A percentile compares a stretch with the other conserved stretches of the same genome.
These are phyloP conservation scores for Ganoderma resinaceum DNA, from an alignment of 1,284 basidiomycete species.

Conservation along the genomic window DNA sequence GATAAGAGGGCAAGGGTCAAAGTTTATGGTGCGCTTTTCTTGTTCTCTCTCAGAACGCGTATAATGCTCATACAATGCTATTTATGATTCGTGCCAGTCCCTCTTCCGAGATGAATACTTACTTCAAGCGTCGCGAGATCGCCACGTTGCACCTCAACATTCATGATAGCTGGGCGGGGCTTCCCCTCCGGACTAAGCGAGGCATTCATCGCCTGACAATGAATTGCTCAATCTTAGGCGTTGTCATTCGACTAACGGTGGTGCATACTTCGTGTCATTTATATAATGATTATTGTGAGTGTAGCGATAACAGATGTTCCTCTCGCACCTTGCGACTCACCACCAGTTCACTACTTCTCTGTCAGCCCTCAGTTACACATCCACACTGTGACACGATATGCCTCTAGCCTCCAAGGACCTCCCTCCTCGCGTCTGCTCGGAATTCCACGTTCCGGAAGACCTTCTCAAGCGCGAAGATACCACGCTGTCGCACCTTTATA, in stretches of 20 bases:
- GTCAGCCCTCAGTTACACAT: not conserved
- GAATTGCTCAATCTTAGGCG: not conserved
- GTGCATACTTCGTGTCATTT: not conserved
- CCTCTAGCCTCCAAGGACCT: slow-evolving; percentile 20
- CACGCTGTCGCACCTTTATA: slow-evolving; percentile 18
- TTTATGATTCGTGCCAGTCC: too few relatives aligned
- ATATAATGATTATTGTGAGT: not conserved
- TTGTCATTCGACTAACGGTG: not conserved
- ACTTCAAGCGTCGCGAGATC: not conserved
- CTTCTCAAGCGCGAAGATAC: slow-evolving; percentile 7
- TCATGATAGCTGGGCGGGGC: not conserved
- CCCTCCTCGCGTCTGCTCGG: slow-evolving; percentile 20
- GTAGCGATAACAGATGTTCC: not conserved
- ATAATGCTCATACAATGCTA: too few relatives aligned
- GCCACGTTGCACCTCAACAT: not conserved
- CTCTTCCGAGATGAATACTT: too few relatives aligned
- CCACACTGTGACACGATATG: slow-evolving; percentile 8
- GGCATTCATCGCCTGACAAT: not conserved
- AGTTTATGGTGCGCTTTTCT: not conserved
- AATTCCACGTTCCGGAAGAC: slow-evolving; percentile 18
- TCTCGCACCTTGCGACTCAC: not conserved
- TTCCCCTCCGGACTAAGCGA: not conserved
- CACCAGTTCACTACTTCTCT: not conserved
- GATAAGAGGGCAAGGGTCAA: not conserved
- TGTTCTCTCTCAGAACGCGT: not conserved